Evolutionary conservation across 805 yeast species (phyloP), one percentile per base, ranked within the genome.

Genomic region (Candida succiphila): DNA sequence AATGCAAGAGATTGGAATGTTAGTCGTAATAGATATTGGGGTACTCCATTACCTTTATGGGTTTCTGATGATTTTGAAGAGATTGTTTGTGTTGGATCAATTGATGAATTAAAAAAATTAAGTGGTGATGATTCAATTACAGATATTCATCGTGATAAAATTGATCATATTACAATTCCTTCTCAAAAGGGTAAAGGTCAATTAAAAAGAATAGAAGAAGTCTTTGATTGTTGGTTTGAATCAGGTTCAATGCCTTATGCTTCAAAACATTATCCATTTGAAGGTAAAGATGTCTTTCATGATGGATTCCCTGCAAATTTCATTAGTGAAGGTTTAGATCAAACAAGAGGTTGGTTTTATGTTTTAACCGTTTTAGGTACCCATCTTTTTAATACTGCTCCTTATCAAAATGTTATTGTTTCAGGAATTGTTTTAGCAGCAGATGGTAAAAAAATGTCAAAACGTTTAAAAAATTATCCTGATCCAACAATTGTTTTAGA

Each of bases 331-430:
- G 99, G 99, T 65, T 74, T 92, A 49, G 99, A 92, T 65, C 99
- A 92, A 69, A 92, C 99, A 38, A 85, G 99, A 75, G 99, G 99
- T 57, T 92, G 99, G 99, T 92, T 92, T 66, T 92, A 92, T 63
- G 92, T 98, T 34, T 71, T 92, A 58, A 80, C 94, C 30, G 96
- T 92, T 17, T 71, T 92, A 51, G 98, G 97, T 59, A 85, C 95
- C 37, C 96, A 89, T 50, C 66, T 92, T 49, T 92, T 92, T 66
- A 79, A 82, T 51, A 73, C 78, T 38, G 94, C 94, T 42, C 97
- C 99, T 32, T 92, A 82, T 70, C 67, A 89, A 61, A 92, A 92
- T 59, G 95, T 88, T 43, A 85, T 92, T 58, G 98, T 92, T 33
- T 69, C 87, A 28, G 99, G 99, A 69, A 84, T 92, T 54, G 95